A percentile compares a stretch with the other conserved stretches of the same genome.
Evolutionary conservation across 2,329 filamentous ascomycete genomes (phyloP).

Genomic region (Alternaria hordeiaustralica): DNA sequence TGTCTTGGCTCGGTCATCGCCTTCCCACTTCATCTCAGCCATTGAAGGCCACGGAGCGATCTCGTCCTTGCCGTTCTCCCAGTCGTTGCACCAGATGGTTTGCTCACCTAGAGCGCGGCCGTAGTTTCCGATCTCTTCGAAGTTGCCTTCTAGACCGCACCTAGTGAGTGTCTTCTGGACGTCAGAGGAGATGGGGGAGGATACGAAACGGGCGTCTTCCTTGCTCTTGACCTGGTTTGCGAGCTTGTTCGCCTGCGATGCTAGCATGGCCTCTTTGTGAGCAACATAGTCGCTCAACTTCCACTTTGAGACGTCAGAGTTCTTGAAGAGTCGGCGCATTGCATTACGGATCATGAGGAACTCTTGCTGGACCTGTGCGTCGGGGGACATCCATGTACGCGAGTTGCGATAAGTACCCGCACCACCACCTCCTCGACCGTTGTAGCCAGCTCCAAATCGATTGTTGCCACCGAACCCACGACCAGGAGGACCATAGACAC

Average conservation of each 20-base stretch:
- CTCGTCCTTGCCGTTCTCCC: conserved; percentile 42
- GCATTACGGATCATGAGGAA: conserved; percentile 42
- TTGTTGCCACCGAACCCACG: conserved; percentile 2
- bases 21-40: conserved; percentile 56
- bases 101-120: conserved; percentile 45
- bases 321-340: conserved; percentile 44
- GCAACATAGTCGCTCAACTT: conserved; percentile 40
- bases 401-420: conserved; percentile 22
- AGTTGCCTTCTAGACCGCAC: conserved; percentile 29
- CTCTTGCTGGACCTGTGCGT: conserved; percentile 33
- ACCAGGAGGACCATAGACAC: background rate
- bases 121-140: conserved; percentile 28
- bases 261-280: conserved; percentile 37
- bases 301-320: conserved; percentile 43
- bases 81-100: conserved; percentile 51
- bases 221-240: conserved; percentile 18
- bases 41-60: conserved; percentile 51
- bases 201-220: conserved; percentile 12
- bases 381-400: conserved; percentile 35
- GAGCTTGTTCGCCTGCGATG: conserved; percentile 22
- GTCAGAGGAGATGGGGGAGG: conserved; percentile 12
- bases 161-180: conserved; percentile 18
- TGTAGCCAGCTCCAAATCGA: conserved; percentile 2
- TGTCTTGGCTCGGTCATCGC: conserved; percentile 55
- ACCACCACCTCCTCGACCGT: conserved; percentile 3